phyloP scores from a whole-genome alignment of 192 early-diverging fungal species.

The Backusella parvicylindrica region DNA sequence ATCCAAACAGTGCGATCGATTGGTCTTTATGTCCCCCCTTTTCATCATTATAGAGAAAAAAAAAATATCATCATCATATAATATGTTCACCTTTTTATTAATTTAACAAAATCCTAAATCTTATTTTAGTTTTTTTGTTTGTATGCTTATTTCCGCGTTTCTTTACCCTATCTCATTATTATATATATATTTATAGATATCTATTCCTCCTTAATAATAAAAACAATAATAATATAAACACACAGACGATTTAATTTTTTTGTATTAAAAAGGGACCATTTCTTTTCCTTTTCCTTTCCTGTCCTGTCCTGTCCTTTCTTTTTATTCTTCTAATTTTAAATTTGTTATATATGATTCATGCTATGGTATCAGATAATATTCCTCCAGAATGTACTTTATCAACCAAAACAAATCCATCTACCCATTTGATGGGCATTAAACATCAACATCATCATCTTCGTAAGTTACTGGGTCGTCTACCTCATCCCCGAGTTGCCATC shows the following conservation, averaged over 20 bases:
- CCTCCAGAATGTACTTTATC: neutral
- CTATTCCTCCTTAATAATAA: neutral
- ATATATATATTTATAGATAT: neutral
- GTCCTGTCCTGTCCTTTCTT: no score
- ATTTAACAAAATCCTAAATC: neutral
- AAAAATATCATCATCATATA: neutral
- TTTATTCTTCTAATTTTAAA: neutral
- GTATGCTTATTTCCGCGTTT: neutral
- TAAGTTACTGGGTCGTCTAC: neutral
- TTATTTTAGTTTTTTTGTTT: neutral
- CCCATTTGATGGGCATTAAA: neutral
- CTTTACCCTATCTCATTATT: neutral
- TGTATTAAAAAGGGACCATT: neutral
- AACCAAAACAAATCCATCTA: neutral
- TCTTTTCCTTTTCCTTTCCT: neutral
- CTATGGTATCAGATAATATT: neutral
- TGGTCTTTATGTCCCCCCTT: constrained; percentile 4
- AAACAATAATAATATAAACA: neutral
- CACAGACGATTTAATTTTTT: neutral
- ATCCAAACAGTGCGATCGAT: neutral
- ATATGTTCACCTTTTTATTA: neutral
- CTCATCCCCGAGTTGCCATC: neutral
- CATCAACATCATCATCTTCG: neutral
- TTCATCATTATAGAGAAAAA: neutral
- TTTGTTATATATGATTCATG: neutral